Evolutionary conservation across 805 yeast species (phyloP), one percentile per base, ranked within the genome.

Genomic region (Candida tallmaniae): DNA sequence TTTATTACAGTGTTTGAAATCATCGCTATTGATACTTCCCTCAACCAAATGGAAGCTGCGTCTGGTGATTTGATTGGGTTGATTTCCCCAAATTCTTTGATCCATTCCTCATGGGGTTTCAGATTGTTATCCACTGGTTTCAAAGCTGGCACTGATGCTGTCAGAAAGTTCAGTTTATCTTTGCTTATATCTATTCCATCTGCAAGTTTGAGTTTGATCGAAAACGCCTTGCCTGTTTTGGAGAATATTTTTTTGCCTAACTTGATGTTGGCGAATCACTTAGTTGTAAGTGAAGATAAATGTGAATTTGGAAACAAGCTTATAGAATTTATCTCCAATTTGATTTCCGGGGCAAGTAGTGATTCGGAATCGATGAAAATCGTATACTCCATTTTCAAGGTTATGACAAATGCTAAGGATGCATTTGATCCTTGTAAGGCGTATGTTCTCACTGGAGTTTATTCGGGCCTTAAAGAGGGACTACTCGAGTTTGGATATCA

Each of bases 11-110:
- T 88, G 10, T 82, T 76, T 47, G 96, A 88, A 50, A 83, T 88
- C 30, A 60, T 85, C 18, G 93, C 87, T 1, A 70, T 88, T 25
- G 96, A 88, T 52, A 78, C 96, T 0, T 83, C 96, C 0, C 59
- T 85, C 47, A 88, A 89, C 47, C 96, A 89, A 56, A 78, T 89
- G 0, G 79, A 80, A 45, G 95, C 86, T 9, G 90, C 93, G 0
- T 57, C 72, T 1, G 59, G 60, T 6, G 95, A 85, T 46, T 73
- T 88, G 28, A 52, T 76, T 2, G 60, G 59, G 1, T 53, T 84
- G 10, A 64, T 85, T 16, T 58, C 68, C 0, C 68, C 73, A 3
- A 41, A 54, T 2, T 74, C 84, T 0, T 45, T 59, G 16, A 70
- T 87, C 33, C 78, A 80, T 23, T 68, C 80, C 1, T 67, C 80